Conservation (phyloP, 345 rosid genomes). For the Pugionium cornutum region DNA sequence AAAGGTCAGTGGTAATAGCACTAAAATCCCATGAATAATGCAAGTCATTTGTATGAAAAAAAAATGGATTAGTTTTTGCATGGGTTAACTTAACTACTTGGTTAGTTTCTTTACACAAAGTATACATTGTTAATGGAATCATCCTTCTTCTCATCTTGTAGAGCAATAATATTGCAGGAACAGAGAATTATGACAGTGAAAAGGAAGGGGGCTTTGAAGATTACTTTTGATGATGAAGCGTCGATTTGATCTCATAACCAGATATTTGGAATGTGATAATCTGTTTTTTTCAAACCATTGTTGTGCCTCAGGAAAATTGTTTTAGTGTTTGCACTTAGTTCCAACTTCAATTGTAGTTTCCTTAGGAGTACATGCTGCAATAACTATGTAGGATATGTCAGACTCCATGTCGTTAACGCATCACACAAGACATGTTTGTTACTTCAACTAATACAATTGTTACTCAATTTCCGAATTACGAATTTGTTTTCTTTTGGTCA, state of each 20-base stretch:
- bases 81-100: no score
- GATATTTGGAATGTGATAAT: slow-evolving; percentile 10
- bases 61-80: neutral
- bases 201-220: slow-evolving; percentile 83
- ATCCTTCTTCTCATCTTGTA: slow-evolving; percentile 31
- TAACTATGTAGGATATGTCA: slow-evolving; percentile 16
- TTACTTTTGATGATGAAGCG: slow-evolving; percentile 58
- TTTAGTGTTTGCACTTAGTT: slow-evolving; percentile 32
- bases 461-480: neutral
- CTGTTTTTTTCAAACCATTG: slow-evolving; percentile 15
- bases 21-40: slow-evolving; percentile 30
- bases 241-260: slow-evolving; percentile 15
- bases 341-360: slow-evolving; percentile 19
- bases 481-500: no score
- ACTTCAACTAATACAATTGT: slow-evolving; percentile 18
- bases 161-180: slow-evolving; percentile 56
- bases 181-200: slow-evolving; percentile 49
- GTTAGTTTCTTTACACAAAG: neutral
- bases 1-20: slow-evolving; percentile 51
- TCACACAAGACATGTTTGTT: slow-evolving; percentile 25
- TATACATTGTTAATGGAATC: slow-evolving; percentile 27
- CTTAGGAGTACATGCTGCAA: neutral
- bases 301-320: slow-evolving; percentile 31
- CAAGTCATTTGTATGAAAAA: slow-evolving; percentile 8
- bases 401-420: slow-evolving; percentile 12